phyloP scores from a whole-genome alignment of 2,329 filamentous ascomycete genomes.

The Magnaporthales sp. region DNA sequence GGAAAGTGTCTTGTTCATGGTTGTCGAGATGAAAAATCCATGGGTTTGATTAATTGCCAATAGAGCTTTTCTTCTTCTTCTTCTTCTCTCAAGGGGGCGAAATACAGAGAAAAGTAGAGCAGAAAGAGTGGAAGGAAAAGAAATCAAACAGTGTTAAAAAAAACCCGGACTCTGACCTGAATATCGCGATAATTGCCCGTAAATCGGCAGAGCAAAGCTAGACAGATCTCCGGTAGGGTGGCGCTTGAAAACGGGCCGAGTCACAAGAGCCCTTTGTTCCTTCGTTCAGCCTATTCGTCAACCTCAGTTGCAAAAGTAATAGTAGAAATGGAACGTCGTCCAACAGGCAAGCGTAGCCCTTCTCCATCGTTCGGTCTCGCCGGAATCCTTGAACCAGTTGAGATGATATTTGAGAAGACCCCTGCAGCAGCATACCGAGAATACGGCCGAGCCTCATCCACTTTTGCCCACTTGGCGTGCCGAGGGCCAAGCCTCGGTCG shows the following conservation, averaged over 20 bases:
- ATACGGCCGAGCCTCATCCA: constrained; percentile 1
- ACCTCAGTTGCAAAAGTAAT: background rate
- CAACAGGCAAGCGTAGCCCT: background rate
- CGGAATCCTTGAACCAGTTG: background rate
- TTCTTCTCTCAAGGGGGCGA: background rate
- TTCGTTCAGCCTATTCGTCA: background rate
- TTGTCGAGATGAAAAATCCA: background rate
- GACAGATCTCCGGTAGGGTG: background rate
- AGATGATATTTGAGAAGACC: background rate
- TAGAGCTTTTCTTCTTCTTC: too few species aligned
- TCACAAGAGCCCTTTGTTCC: background rate
- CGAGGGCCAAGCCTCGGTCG: background rate
- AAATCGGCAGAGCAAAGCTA: background rate
- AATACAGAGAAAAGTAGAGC: background rate
- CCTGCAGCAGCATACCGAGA: background rate
- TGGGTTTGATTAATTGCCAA: background rate
- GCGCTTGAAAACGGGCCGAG: background rate
- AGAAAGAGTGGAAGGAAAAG: background rate
- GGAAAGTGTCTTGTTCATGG: background rate
- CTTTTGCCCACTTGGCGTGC: background rate
- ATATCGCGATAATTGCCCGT: background rate
- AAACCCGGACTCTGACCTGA: background rate
- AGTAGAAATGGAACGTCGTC: background rate
- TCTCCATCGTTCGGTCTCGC: background rate
- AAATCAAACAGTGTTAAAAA: background rate